Percentiles rank a stretch among this genome's conserved stretches.
phyloP scores from a whole-genome alignment of 78 protist species.

The Guillardia theta region DNA sequence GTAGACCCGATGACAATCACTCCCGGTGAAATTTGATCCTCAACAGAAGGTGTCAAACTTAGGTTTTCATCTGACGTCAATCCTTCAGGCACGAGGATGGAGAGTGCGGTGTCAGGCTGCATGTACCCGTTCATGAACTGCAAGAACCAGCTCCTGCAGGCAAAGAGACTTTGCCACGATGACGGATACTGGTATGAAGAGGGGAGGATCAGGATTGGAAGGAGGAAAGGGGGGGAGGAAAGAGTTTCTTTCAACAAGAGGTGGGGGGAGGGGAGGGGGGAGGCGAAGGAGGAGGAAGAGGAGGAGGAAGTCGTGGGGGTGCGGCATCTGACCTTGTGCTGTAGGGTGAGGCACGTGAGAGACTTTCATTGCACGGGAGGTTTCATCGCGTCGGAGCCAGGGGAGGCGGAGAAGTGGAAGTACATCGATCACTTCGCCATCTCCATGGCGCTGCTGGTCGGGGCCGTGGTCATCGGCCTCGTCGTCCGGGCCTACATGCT shows the following conservation, averaged over 20 bases:
- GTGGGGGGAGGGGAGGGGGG: too few species aligned
- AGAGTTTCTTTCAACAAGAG: too few species aligned
- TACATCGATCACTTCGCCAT: neutral
- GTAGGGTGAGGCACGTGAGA: neutral
- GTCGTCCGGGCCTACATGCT: neutral
- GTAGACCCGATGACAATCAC: too few species aligned
- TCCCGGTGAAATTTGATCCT: too few species aligned
- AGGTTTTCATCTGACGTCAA: too few species aligned
- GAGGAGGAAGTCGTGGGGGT: too few species aligned
- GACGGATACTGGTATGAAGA: neutral
- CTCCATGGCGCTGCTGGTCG: neutral
- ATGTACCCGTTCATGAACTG: constrained; percentile 2
- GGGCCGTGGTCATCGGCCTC: neutral
- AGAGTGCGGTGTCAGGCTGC: neutral
- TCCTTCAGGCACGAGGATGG: too few species aligned
- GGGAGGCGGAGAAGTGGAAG: neutral
- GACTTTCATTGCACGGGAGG: neutral
- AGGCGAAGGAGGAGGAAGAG: too few species aligned
- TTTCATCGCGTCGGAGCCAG: neutral
- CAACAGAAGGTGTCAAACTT: too few species aligned
- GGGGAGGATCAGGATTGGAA: too few species aligned
- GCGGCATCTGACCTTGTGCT: too few species aligned
- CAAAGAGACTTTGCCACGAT: neutral
- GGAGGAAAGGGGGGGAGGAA: too few species aligned
- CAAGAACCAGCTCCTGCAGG: neutral